These are phyloP conservation scores for Skeletonema marinoi DNA, from an alignment of 108 stramenopile species.

Conservation along the genomic window DNA sequence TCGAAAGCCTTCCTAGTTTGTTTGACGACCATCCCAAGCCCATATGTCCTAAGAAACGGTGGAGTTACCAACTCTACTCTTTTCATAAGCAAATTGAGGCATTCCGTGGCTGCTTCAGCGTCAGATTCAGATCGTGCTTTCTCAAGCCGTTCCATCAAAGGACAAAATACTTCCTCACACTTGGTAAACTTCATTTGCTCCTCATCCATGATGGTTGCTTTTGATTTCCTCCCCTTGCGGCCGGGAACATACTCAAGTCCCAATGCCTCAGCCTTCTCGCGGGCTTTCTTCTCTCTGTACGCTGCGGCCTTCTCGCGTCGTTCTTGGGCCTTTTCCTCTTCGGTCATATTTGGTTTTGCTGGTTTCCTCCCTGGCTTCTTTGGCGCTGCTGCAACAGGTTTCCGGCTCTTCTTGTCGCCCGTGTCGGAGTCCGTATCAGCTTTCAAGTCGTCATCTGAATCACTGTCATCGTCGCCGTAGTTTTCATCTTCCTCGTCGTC, in stretches of 20 bases:
- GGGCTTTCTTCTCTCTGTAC: constrained; percentile 24
- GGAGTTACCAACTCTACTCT: constrained; percentile 50
- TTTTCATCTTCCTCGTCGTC: constrained; percentile 45
- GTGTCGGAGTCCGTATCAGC: constrained; percentile 20
- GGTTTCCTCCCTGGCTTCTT: constrained; percentile 25
- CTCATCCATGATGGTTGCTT: constrained; percentile 21
- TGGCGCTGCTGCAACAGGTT: neutral
- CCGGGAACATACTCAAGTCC: constrained; percentile 18
- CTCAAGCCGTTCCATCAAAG: constrained; percentile 39
- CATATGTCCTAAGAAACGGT: constrained; percentile 46
- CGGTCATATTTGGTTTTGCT: constrained; percentile 20
- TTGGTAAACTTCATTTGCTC: constrained; percentile 43
- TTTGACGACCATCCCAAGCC: constrained; percentile 50
- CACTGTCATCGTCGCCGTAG: constrained; percentile 32
- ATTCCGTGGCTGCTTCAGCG: constrained; percentile 28
- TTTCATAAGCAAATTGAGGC: constrained; percentile 19
- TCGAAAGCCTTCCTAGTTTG: constrained; percentile 48
- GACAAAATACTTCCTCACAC: constrained; percentile 52
- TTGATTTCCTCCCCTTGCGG: constrained; percentile 19
- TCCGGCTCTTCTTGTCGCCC: neutral
- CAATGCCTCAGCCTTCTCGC: constrained; percentile 20
- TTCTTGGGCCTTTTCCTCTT: constrained; percentile 26
- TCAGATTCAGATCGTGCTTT: constrained; percentile 34
- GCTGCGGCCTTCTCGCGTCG: constrained; percentile 22
- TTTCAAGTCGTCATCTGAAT: constrained; percentile 10